These are phyloP conservation scores for Pueraria montana DNA, from an alignment of 306 rosid species.

Conservation along the genomic window DNA sequence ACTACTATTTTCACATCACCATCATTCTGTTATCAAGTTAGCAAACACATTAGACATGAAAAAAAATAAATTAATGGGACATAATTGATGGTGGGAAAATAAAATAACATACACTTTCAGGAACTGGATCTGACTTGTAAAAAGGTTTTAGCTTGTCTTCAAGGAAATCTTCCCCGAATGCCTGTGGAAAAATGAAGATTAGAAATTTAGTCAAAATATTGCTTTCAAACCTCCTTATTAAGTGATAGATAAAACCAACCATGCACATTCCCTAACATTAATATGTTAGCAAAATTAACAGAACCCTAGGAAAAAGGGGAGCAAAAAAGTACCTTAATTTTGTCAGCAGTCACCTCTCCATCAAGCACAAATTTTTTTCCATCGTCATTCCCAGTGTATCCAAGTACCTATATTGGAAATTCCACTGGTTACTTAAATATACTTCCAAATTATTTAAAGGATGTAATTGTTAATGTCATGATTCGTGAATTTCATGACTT, in stretches of 20 bases:
- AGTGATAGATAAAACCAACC: conserved; percentile 18
- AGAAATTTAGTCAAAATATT: conserved; percentile 40
- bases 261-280: neutral
- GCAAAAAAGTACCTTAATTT: conserved; percentile 69
- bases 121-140: conserved; percentile 91
- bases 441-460: conserved; percentile 8
- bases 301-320: conserved; percentile 3
- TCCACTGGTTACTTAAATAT: conserved; percentile 27
- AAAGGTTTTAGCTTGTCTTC: conserved; percentile 95
- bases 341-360: conserved; percentile 72
- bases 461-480: neutral
- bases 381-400: conserved; percentile 92
- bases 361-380: conserved; percentile 82
- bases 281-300: conserved; percentile 35
- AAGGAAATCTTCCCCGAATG: conserved; percentile 87
- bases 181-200: conserved; percentile 55
- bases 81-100: conserved; percentile 39
- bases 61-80: conserved; percentile 29
- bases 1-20: conserved; percentile 93
- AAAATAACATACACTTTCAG: conserved; percentile 76
- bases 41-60: conserved; percentile 37
- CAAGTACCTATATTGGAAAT: conserved; percentile 69
- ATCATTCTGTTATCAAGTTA: conserved; percentile 69
- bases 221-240: conserved; percentile 21
- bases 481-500: conserved; percentile 32